Conservation (phyloP, 164 flowering plant species). For the Litsea cubeba region DNA sequence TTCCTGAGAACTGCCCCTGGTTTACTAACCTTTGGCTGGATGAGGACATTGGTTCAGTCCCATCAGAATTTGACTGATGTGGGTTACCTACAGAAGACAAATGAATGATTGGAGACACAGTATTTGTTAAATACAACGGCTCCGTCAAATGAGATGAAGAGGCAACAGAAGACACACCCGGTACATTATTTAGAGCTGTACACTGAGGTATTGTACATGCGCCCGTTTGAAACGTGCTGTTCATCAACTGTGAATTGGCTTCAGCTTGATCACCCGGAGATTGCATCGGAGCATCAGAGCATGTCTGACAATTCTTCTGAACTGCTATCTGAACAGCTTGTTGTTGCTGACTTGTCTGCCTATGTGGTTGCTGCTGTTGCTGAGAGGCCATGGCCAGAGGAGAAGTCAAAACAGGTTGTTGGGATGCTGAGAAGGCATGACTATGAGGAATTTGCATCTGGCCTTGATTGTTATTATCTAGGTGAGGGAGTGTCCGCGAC, state of each 20-base stretch:
- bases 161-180: conserved; percentile 33
- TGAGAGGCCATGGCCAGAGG: conserved; percentile 21
- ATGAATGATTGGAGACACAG: conserved; percentile 27
- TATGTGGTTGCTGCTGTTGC: conserved; percentile 18
- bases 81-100: conserved; percentile 32
- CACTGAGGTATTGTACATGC: conserved; percentile 24
- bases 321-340: conserved; percentile 40
- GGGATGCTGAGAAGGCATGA: conserved; percentile 26
- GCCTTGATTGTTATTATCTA: conserved; percentile 47
- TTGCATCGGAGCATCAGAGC: conserved; percentile 36
- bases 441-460: conserved; percentile 28
- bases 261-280: conserved; percentile 30
- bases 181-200: conserved; percentile 29
- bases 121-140: conserved; percentile 31
- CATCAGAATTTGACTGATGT: conserved; percentile 18
- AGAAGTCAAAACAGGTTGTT: conserved; percentile 29
- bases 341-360: conserved; percentile 36
- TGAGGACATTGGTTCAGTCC: conserved; percentile 31
- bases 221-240: conserved; percentile 24
- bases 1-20: conserved; percentile 53
- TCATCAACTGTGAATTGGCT: conserved; percentile 30
- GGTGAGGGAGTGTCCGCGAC: conserved; percentile 35
- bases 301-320: conserved; percentile 39
- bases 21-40: conserved; percentile 23
- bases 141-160: conserved; percentile 43